These are phyloP conservation scores for Apiospora sp. DNA, from an alignment of 2,329 filamentous ascomycete genomes.

Conservation along the genomic window DNA sequence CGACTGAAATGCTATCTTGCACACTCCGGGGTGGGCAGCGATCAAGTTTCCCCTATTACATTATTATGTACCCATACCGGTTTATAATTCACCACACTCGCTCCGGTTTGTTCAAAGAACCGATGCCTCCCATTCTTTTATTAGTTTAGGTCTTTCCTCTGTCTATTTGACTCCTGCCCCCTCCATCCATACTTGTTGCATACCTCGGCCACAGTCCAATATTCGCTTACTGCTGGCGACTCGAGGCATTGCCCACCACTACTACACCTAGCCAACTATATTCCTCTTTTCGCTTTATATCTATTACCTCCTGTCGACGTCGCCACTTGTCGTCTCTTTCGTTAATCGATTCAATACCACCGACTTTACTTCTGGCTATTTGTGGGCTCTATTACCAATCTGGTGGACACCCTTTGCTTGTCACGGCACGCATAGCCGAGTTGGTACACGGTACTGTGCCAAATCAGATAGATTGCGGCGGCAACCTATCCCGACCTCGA, in stretches of 20 bases:
- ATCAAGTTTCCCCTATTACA: constrained; percentile 18
- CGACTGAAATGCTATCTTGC: constrained; percentile 18
- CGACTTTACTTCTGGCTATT: not conserved
- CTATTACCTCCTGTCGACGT: not conserved
- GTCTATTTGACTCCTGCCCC: not conserved
- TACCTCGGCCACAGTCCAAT: constrained; percentile 12
- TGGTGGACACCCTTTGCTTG: not conserved
- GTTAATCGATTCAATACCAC: not conserved
- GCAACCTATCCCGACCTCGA: constrained; percentile 7
- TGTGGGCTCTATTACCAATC: not conserved
- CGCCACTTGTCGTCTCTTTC: not conserved
- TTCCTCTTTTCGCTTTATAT: constrained; percentile 2
- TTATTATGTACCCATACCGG: not conserved
- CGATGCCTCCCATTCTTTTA: constrained; percentile 10
- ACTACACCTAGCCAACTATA: not conserved
- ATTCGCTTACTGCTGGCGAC: constrained; percentile 7
- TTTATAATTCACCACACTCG: constrained; percentile 7
- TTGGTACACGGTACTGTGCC: not conserved
- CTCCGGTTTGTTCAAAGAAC: constrained; percentile 16
- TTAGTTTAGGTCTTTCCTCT: not conserved
- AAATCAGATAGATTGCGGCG: not conserved
- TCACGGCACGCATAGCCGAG: not conserved
- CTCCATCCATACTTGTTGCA: not conserved
- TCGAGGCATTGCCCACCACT: not conserved
- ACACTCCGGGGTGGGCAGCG: constrained; percentile 11